Conservation (phyloP, 169 alveolate genomes). For the Plasmodium billcollinsi region DNA sequence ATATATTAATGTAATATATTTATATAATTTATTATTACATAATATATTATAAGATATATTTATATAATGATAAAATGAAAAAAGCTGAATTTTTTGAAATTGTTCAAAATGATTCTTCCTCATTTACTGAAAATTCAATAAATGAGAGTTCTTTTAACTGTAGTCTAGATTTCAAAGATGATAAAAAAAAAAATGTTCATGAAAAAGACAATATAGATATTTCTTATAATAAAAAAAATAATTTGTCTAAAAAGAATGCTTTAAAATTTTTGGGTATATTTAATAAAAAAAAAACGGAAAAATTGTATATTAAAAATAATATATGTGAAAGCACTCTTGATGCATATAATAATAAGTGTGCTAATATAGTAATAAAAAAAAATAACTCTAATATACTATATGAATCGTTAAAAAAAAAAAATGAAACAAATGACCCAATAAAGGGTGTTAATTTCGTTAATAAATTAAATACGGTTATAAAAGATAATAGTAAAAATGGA, state of each 20-base stretch:
- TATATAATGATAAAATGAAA: constrained; percentile 23
- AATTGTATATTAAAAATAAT: constrained; percentile 1
- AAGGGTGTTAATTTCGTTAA: not conserved
- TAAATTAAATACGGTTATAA: not conserved
- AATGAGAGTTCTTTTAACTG: constrained; percentile 22
- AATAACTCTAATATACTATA: too few species aligned
- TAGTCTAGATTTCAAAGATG: constrained; percentile 25
- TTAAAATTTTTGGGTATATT: constrained; percentile 59
- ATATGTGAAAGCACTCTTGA: constrained; percentile 14
- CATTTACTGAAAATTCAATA: constrained; percentile 22
- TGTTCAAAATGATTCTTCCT: constrained; percentile 38
- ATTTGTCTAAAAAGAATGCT: constrained; percentile 62
- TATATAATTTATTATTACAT: constrained; percentile 18
- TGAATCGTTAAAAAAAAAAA: not conserved
- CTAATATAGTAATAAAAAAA: not conserved
- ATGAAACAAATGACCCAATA: not conserved
- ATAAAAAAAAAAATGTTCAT: constrained; percentile 33
- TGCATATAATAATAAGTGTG: constrained; percentile 16
- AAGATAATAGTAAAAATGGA: not conserved
- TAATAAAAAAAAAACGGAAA: constrained; percentile 26
- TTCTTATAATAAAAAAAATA: constrained; percentile 12
- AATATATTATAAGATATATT: constrained; percentile 28
- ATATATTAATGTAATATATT: too few species aligned
- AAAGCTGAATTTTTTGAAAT: constrained; percentile 64
- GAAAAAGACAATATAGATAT: not conserved